These are phyloP conservation scores for Prototheca wickerhamii DNA, from an alignment of 163 green algal species.

Conservation along the genomic window DNA sequence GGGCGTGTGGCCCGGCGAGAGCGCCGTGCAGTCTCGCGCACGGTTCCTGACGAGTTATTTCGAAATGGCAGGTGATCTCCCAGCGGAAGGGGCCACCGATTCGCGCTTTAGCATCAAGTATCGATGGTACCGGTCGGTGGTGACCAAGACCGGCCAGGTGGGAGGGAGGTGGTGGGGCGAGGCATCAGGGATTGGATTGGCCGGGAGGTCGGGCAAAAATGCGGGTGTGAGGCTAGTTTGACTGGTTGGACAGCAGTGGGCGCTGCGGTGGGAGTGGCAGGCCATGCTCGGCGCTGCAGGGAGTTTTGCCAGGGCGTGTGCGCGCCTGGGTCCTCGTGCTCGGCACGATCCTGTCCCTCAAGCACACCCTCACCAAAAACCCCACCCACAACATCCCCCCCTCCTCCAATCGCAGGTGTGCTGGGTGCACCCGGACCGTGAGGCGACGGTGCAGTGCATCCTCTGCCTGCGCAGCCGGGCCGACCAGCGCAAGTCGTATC, in stretches of 20 bases:
- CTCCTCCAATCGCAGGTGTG: slow-evolving; percentile 43
- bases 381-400: background rate
- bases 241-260: too few species aligned
- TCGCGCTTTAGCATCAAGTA: slow-evolving; percentile 63
- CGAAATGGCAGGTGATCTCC: slow-evolving; percentile 50
- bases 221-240: too few species aligned
- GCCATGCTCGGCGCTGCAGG: too few species aligned
- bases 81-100: slow-evolving; percentile 58
- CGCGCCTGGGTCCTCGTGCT: background rate
- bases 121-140: slow-evolving; percentile 72
- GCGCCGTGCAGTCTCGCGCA: background rate
- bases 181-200: too few species aligned
- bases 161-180: background rate
- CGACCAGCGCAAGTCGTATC: slow-evolving; percentile 72
- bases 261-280: too few species aligned
- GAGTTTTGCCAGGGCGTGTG: background rate
- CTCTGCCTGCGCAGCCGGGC: slow-evolving; percentile 71
- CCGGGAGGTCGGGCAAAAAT: too few species aligned
- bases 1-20: background rate
- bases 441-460: slow-evolving; percentile 84
- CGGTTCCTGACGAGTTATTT: background rate
- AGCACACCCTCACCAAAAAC: too few species aligned
- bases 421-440: slow-evolving; percentile 78
- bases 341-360: background rate
- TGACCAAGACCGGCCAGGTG: slow-evolving; percentile 36